Percentiles rank a stretch among this genome's conserved stretches.
Conservation (phyloP, 257 asterid species). For the Hygrophila difformis region DNA sequence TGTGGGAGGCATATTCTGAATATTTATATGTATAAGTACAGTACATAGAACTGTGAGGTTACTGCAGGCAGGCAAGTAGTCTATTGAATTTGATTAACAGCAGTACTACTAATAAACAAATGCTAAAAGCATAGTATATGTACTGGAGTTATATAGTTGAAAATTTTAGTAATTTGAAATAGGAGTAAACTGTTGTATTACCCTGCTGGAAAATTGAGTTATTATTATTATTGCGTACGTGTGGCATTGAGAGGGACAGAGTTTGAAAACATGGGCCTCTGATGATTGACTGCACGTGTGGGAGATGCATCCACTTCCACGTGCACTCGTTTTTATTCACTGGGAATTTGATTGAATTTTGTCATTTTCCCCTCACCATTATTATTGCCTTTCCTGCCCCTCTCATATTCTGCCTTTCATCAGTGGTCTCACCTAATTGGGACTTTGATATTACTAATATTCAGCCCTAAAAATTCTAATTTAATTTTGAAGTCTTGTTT, state of each 20-base stretch:
- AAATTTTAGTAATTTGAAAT: too few relatives aligned
- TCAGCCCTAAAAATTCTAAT: too few relatives aligned
- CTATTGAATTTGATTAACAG: too few relatives aligned
- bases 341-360: slow-evolving; percentile 39
- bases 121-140: too few relatives aligned
- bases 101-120: too few relatives aligned
- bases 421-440: background rate
- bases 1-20: too few relatives aligned
- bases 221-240: background rate
- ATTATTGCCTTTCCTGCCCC: background rate
- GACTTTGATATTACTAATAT: background rate
- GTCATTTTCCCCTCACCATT: slow-evolving; percentile 24
- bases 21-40: too few relatives aligned
- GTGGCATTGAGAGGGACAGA: slow-evolving; percentile 14
- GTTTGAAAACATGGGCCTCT: slow-evolving; percentile 26
- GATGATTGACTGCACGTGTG: slow-evolving; percentile 88
- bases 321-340: slow-evolving; percentile 71
- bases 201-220: slow-evolving; percentile 18
- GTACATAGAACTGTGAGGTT: too few relatives aligned
- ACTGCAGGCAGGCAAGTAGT: too few relatives aligned
- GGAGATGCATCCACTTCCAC: slow-evolving; percentile 65
- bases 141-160: too few relatives aligned
- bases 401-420: too few relatives aligned
- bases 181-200: background rate
- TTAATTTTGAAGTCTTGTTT: too few relatives aligned